Percentiles rank a stretch among this genome's conserved stretches.
Conservation (phyloP, 2,329 filamentous ascomycete genomes). For the Salinomyces thailandicus region DNA sequence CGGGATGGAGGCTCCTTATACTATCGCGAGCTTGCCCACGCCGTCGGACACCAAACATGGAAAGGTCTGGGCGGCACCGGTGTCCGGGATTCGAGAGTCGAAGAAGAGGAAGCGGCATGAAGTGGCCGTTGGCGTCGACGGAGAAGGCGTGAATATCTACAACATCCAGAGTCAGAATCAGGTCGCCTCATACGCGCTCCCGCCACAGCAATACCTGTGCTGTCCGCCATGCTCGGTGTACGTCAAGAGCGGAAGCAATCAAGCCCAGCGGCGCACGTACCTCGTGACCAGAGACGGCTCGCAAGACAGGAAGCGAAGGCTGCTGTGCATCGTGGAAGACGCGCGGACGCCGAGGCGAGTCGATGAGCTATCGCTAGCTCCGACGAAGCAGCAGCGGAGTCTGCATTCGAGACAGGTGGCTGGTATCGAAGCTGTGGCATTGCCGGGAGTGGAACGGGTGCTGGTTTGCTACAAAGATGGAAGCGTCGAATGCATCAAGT, state of each 20-base stretch:
- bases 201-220: slow-evolving; percentile 48
- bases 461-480: slow-evolving; percentile 20
- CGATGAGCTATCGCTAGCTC: slow-evolving; percentile 19
- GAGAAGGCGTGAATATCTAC: slow-evolving; percentile 52
- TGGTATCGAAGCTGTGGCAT: slow-evolving; percentile 13
- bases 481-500: slow-evolving; percentile 20
- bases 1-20: slow-evolving; percentile 27
- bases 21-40: slow-evolving; percentile 34
- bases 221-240: slow-evolving; percentile 50
- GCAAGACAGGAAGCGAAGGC: slow-evolving; percentile 37
- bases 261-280: slow-evolving; percentile 46
- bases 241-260: slow-evolving; percentile 35
- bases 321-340: slow-evolving; percentile 47
- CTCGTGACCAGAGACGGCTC: slow-evolving; percentile 39
- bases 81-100: slow-evolving; percentile 44
- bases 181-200: slow-evolving; percentile 50
- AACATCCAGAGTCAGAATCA: slow-evolving; percentile 53
- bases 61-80: slow-evolving; percentile 33
- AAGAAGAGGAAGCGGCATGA: slow-evolving; percentile 54
- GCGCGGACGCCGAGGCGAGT: slow-evolving; percentile 14
- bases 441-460: background rate
- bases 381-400: slow-evolving; percentile 18
- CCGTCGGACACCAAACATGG: slow-evolving; percentile 32
- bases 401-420: slow-evolving; percentile 23
- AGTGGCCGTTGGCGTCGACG: slow-evolving; percentile 49